phyloP scores from a whole-genome alignment of 495 filamentous ascomycete genomes.

The Echria macrotheca region DNA sequence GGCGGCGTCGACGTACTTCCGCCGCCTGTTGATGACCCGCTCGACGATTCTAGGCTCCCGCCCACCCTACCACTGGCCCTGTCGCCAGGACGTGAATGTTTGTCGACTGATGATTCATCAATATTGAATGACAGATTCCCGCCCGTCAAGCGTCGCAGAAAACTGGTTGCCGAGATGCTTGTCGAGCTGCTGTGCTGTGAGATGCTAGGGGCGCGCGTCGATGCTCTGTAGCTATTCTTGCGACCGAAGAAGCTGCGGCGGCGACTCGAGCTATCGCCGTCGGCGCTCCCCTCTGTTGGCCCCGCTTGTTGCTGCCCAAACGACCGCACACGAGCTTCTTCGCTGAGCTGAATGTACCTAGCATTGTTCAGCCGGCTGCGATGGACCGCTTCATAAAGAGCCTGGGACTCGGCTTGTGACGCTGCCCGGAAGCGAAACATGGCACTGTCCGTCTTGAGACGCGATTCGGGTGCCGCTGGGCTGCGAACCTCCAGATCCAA shows the following conservation, averaged over 20 bases:
- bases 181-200: slow-evolving; percentile 40
- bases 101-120: slow-evolving; percentile 49
- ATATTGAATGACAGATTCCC: slow-evolving; percentile 70
- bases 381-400: slow-evolving; percentile 78
- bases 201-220: slow-evolving; percentile 45
- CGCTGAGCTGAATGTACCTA: slow-evolving; percentile 76
- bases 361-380: slow-evolving; percentile 79
- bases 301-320: slow-evolving; percentile 40
- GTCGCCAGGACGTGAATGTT: slow-evolving; percentile 40
- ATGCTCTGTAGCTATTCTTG: slow-evolving; percentile 53
- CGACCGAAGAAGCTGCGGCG: slow-evolving; percentile 52
- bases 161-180: slow-evolving; percentile 67
- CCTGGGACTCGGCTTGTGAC: slow-evolving; percentile 68
- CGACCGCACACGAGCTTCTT: slow-evolving; percentile 45
- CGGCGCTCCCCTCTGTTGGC: slow-evolving; percentile 31
- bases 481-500: slow-evolving; percentile 93
- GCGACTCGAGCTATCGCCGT: slow-evolving; percentile 31
- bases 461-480: slow-evolving; percentile 65
- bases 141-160: slow-evolving; percentile 55
- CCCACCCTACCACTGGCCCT: slow-evolving; percentile 43
- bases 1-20: slow-evolving; percentile 47
- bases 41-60: slow-evolving; percentile 57
- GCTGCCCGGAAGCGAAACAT: slow-evolving; percentile 71
- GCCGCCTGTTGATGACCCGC: slow-evolving; percentile 41
- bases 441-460: slow-evolving; percentile 64